Conservation (phyloP, 2,329 filamentous ascomycete genomes). For the Colletotrichum lini region DNA sequence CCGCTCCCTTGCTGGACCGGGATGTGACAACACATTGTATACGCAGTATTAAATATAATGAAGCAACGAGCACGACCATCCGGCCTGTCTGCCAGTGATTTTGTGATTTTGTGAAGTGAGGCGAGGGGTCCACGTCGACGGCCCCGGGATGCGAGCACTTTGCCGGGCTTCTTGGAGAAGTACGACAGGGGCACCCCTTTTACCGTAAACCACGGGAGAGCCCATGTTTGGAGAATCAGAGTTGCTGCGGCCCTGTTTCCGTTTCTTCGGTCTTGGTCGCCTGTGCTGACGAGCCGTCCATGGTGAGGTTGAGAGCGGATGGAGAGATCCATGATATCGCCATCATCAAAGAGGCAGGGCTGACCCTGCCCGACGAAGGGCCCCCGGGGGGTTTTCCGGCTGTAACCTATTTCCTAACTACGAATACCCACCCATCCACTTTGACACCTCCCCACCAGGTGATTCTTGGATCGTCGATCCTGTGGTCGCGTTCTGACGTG, state of each 20-base stretch:
- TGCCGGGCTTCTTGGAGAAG: not conserved
- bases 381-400: not conserved
- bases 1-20: conserved; percentile 33
- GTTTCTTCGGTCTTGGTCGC: too few relatives aligned
- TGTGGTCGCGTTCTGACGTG: conserved; percentile 21
- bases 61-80: conserved; percentile 34
- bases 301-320: too few relatives aligned
- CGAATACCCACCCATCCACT: too few relatives aligned
- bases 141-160: not conserved
- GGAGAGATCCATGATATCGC: not conserved
- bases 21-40: conserved; percentile 35
- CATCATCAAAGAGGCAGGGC: not conserved
- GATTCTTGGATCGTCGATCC: not conserved
- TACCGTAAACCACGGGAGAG: not conserved
- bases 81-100: not conserved
- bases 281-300: too few relatives aligned
- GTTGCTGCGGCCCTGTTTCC: too few relatives aligned
- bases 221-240: too few relatives aligned
- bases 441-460: not conserved
- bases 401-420: too few relatives aligned
- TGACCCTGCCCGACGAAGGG: not conserved
- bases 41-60: conserved; percentile 40
- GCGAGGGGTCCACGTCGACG: not conserved
- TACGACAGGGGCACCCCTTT: conserved; percentile 2
- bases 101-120: not conserved